These are phyloP conservation scores for Magnolia kwangsiensis DNA, from an alignment of 164 flowering plant genomes.

Conservation along the genomic window DNA sequence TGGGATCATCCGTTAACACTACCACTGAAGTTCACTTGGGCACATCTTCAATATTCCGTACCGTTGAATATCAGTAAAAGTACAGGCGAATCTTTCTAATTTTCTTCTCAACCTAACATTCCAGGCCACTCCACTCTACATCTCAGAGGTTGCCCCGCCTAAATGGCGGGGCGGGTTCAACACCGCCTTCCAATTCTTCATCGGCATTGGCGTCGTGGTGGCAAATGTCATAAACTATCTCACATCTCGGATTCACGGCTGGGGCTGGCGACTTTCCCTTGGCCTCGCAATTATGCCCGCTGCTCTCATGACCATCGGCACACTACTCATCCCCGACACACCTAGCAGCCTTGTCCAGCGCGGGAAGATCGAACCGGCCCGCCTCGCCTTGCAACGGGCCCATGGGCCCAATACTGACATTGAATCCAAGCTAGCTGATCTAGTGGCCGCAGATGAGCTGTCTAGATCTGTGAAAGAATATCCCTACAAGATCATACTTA, in stretches of 20 bases:
- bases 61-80: too few species aligned
- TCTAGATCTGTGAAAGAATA: constrained; percentile 22
- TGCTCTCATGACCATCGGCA: constrained; percentile 42
- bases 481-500: constrained; percentile 18
- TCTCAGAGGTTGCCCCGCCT: constrained; percentile 72
- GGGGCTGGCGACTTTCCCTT: constrained; percentile 73
- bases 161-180: constrained; percentile 71
- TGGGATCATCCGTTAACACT: too few species aligned
- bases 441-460: constrained; percentile 13
- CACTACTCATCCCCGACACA: constrained; percentile 49
- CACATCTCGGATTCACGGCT: constrained; percentile 29
- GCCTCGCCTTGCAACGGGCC: constrained; percentile 18
- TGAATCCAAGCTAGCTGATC: constrained; percentile 25
- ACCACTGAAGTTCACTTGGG: too few species aligned
- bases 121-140: constrained; percentile 62
- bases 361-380: constrained; percentile 19
- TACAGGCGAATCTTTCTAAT: too few species aligned
- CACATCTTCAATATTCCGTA: too few species aligned
- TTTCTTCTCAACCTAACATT: background rate
- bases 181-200: constrained; percentile 56
- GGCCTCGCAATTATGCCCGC: constrained; percentile 67
- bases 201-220: constrained; percentile 50
- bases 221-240: constrained; percentile 53
- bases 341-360: constrained; percentile 41
- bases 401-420: constrained; percentile 27